phyloP scores from a whole-genome alignment of 805 yeast species.

The Nakazawaea ernobii region DNA sequence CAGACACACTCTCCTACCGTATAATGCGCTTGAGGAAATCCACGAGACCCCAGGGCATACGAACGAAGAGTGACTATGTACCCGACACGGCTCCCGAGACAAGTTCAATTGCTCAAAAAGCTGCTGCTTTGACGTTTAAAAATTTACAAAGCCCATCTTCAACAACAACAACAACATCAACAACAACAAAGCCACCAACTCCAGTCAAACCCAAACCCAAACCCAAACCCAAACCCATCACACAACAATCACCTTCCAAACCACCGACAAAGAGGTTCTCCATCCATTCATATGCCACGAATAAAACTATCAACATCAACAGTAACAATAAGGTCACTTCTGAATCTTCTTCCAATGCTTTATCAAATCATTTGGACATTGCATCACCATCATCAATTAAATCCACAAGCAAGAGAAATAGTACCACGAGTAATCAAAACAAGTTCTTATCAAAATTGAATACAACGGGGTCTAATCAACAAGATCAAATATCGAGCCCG shows the following conservation, averaged over 20 bases:
- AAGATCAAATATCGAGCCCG: slow-evolving; percentile 12
- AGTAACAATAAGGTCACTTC: slow-evolving; percentile 3
- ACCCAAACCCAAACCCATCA: neutral
- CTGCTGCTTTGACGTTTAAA: slow-evolving; percentile 20
- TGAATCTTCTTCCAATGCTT: neutral
- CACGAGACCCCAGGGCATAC: neutral
- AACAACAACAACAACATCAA: slow-evolving; percentile 8
- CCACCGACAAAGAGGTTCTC: slow-evolving; percentile 2
- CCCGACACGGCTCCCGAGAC: neutral
- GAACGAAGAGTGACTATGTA: slow-evolving; percentile 8
- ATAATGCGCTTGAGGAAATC: slow-evolving; percentile 1
- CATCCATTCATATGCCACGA: slow-evolving; percentile 10
- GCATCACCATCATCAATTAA: neutral
- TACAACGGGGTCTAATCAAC: neutral
- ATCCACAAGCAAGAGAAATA: neutral
- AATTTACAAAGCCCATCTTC: slow-evolving; percentile 11
- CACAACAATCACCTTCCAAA: neutral
- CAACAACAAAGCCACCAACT: slow-evolving; percentile 5
- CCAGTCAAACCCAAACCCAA: neutral
- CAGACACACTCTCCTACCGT: no score
- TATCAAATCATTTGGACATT: neutral
- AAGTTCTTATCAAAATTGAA: neutral
- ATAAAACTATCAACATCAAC: slow-evolving; percentile 7
- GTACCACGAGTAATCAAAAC: neutral
- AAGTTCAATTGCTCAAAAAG: slow-evolving; percentile 10